Base-by-base conservation (phyloP, 768 basidiomycete species). In the Dentipellis fragilis region DNA sequence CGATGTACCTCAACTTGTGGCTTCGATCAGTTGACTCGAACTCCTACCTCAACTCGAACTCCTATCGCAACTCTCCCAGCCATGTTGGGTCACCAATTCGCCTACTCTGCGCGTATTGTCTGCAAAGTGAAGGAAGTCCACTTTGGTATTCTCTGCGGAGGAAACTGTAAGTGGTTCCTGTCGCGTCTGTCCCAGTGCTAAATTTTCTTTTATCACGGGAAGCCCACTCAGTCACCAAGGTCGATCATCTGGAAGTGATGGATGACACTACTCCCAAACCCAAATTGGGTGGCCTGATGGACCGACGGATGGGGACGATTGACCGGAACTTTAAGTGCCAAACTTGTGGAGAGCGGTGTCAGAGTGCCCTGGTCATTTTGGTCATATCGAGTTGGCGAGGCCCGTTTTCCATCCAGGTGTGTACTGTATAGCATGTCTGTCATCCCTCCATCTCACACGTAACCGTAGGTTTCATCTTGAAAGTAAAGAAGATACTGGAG, bases 401-500 rank as follows among this genome's bases (percentile, higher is more conserved):
- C 93, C 95, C n/a, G 92, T 96, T 36, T 98, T 93, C 67, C 95
- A 98, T 71, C 88, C 92, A 71, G 93, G 92, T 91, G 71, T 59
- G 85, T 78, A 14, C 35, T 36, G 49, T 11, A 17, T 4, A 11
- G 19, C 39, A 39, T 39, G 8, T 6, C 10, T 17, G 11, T 16
- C 3, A 23, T 19, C 17, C 29, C 17, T n/a, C 40, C 11, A 55
- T 4, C 47, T 19, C 19, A 55, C 34, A 29, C 36, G 36, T 12
- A 16, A 14, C 14, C 19, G 12, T 65, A 87, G 93, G 96, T 53
- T 99, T 99, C 74, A 85, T 98, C 65, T 80, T 90, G 71, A 98
- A 98, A 83, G 93, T 98, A 71, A 99, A 99, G 80, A 98, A 99
- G 80, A 96, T 99, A 68, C 73, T 97, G 75, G 96, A 99, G 78